A percentile compares a stretch with the other conserved stretches of the same genome.
Evolutionary conservation across 2,329 filamentous ascomycete species (phyloP).

Genomic region (Fusarium miscanthi): DNA sequence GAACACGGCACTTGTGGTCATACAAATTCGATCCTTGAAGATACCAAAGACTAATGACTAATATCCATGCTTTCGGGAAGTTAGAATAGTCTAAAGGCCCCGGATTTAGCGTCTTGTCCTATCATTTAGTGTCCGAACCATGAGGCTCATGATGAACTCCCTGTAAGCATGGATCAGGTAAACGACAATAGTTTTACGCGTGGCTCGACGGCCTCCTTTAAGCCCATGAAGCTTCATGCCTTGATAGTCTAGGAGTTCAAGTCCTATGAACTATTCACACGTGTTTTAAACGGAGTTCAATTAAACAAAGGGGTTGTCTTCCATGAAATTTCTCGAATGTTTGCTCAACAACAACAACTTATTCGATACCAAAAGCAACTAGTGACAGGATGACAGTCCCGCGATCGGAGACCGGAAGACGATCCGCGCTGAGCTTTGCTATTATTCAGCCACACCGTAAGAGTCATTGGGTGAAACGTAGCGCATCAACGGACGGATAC

Average conservation of each 20-base stretch:
- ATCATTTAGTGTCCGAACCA: neutral
- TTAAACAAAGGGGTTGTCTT: neutral
- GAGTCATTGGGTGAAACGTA: slow-evolving; percentile 38
- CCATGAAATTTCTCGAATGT: slow-evolving; percentile 7
- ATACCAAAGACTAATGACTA: neutral
- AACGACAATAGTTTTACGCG: neutral
- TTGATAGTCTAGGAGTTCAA: neutral
- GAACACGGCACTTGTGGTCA: neutral
- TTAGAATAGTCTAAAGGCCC: too few species aligned
- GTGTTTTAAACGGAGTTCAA: neutral
- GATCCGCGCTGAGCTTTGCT: neutral
- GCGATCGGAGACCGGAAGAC: slow-evolving; percentile 27
- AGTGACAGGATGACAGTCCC: slow-evolving; percentile 14
- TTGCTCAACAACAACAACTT: slow-evolving; percentile 5
- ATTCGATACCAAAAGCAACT: neutral
- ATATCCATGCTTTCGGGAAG: neutral
- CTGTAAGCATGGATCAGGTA: slow-evolving; percentile 4
- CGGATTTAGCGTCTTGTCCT: neutral
- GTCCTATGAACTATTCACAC: neutral
- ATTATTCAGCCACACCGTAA: slow-evolving; percentile 42
- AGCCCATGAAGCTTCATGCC: neutral
- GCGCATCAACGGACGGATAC: slow-evolving; percentile 18
- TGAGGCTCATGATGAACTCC: neutral
- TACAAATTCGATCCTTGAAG: neutral
- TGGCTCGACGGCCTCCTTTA: neutral